Conservation (phyloP, 2,329 filamentous ascomycete genomes). For the Neocucurbitaria cava region DNA sequence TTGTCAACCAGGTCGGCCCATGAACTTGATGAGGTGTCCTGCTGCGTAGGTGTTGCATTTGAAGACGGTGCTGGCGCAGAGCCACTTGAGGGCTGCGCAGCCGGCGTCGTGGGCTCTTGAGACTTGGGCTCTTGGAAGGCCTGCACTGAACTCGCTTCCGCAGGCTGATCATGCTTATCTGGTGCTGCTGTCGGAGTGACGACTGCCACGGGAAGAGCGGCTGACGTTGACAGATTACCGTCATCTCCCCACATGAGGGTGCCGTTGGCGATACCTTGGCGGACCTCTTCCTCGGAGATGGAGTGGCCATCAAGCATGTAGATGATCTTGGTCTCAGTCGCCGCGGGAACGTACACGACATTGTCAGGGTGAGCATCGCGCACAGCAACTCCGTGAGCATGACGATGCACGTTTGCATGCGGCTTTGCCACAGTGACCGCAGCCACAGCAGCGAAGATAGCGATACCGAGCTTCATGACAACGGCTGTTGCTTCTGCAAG, state of each 20-base stretch:
- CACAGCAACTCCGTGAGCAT: slow-evolving; percentile 53
- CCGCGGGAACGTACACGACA: slow-evolving; percentile 59
- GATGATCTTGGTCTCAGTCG: slow-evolving; percentile 68
- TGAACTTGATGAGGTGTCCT: slow-evolving; percentile 26
- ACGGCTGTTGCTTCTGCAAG: slow-evolving; percentile 8
- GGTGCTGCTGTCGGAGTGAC: slow-evolving; percentile 26
- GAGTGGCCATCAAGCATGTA: slow-evolving; percentile 74
- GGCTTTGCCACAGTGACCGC: slow-evolving; percentile 63
- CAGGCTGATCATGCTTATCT: slow-evolving; percentile 5
- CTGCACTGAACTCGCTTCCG: slow-evolving; percentile 5
- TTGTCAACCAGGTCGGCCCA: slow-evolving; percentile 27
- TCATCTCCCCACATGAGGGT: slow-evolving; percentile 69
- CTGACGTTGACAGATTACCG: slow-evolving; percentile 54
- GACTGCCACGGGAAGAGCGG: slow-evolving; percentile 13
- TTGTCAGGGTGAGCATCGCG: slow-evolving; percentile 55
- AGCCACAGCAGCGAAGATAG: slow-evolving; percentile 52
- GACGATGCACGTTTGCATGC: slow-evolving; percentile 65
- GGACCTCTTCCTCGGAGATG: slow-evolving; percentile 70
- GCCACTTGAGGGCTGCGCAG: slow-evolving; percentile 12
- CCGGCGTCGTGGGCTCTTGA: slow-evolving; percentile 10
- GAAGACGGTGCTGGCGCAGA: slow-evolving; percentile 6
- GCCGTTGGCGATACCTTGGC: slow-evolving; percentile 74
- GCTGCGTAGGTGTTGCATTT: slow-evolving; percentile 14
- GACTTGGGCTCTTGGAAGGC: slow-evolving; percentile 1
- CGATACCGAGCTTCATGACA: slow-evolving; percentile 46